Base-by-base conservation (phyloP, 352 stramenopile genomes). In the Phytopythium kandeliae region DNA sequence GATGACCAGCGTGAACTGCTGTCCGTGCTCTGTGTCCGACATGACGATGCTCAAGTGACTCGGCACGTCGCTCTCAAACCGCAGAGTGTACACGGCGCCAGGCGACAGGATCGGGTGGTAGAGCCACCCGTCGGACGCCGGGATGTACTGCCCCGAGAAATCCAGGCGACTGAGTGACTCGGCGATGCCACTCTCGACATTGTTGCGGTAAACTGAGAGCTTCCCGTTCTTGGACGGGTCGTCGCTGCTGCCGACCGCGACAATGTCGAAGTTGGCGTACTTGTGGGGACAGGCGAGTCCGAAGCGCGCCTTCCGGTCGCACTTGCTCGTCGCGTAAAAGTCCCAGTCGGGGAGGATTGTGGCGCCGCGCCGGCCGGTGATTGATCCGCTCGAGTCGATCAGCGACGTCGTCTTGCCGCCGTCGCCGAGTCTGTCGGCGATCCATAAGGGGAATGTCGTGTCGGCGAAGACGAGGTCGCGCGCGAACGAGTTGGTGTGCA, bases 261-360 rank as follows among this genome's bases (percentile, higher is more conserved):
- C 48, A 11, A 77, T 46, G 34, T 77, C 63, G 21, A 77, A 54
- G 45, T 77, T 77, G 10, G 58, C 57, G 54, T 77, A 77, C n/a
- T 54, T 51, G 26, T 77, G 67, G 1, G 67, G 67, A 26, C 67
- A 77, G 3, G 59, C 57, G 21, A 77, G 50, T 12, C 63, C 65
- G 9, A 49, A 72, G 1, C 35, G 41, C 1, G 21, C 22, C 25
- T 52, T 63, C 15, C 52, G 36, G 0, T 33, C 33, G 24, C 67
- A 77, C 5, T 40, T 31, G 1, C 36, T 40, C 1, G 63, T 65
- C n/a, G 41, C 33, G 45, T 73, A 77, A 21, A 65, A 73, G 2
- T 60, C 60, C 57, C 58, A 73, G 50, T 77, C 55, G 15, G 67
- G 63, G 16, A 72, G 21, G 1, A 77, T 24, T 3, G 54, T 65